Evolutionary conservation across 306 rosid species (phyloP), one percentile per base, ranked within the genome.

Genomic region (Delonix regia): DNA sequence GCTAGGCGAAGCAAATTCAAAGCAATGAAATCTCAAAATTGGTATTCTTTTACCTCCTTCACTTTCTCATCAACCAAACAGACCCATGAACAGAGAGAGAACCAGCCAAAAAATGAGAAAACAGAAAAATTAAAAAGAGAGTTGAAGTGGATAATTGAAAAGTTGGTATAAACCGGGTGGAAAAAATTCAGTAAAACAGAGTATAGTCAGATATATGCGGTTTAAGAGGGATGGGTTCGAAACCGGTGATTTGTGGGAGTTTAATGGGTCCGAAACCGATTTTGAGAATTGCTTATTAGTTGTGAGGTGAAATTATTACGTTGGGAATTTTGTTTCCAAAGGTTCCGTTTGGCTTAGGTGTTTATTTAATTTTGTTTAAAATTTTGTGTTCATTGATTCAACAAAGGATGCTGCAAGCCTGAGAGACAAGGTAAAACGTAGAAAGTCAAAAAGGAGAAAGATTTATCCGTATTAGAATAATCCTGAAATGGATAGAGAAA

Each of bases 161-260:
- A 44, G 52, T 57, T 59, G 49, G 64, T 45, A 27, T 21, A 21
- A 65, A 39, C 33, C 10, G 12, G 42, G 2, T 2, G 34, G 34
- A 12, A 38, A 36, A 49, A 53, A 36, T 21, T 72, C 33, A 77
- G 80, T 24, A 30, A 68, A 78, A 44, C 8, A n/a, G 33, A 61
- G 72, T 66, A 36, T 36, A 39, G 75, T 71, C 61, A 77, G 49
- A 83, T 21, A 62, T 42, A 24, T 21, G 11, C 24, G 59, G 72
- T 34, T 52, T 49, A 70, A 64, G 83, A 69, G 67, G 71, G 89
- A 74, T 87, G 73, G 90, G 91, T 87, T 84, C 74, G 73, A 87
- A 82, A 80, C 82, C 73, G 93, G 83, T 86, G 83, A 81, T 86
- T 78, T 77, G 85, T 45, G 75, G 77, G 87, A 55, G 80, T 59